Evolutionary conservation across 371 early-diverging fungal species (phyloP).

Genomic region (Mucor mucedo): DNA sequence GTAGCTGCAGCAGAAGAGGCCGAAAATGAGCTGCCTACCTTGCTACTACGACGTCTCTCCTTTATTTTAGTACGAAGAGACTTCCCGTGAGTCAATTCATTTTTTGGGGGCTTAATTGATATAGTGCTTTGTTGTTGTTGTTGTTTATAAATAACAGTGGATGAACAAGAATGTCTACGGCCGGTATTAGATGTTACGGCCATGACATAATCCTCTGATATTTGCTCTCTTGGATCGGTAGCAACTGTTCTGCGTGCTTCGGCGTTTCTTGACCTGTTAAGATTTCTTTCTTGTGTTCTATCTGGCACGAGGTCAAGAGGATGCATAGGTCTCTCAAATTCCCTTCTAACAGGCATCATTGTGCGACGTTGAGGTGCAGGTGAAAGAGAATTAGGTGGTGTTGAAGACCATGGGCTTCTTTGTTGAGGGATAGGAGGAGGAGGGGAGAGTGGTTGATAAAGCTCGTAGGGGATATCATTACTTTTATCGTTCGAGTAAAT

Average conservation of each 20-base stretch:
- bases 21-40: conserved; percentile 7
- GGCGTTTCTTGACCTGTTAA: background rate
- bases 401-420: background rate
- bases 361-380: conserved; percentile 8
- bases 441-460: conserved; percentile 39
- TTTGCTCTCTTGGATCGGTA: conserved; percentile 12
- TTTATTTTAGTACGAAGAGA: conserved; percentile 12
- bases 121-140: background rate
- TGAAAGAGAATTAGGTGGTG: conserved; percentile 15
- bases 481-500: background rate
- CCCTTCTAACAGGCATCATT: background rate
- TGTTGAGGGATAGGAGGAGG: conserved; percentile 20
- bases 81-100: background rate
- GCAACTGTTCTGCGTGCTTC: conserved; percentile 13
- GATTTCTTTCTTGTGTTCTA: conserved; percentile 1
- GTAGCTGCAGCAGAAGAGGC: conserved; percentile 21
- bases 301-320: conserved; percentile 3
- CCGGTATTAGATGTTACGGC: background rate
- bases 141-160: conserved; percentile 15
- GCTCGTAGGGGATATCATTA: conserved; percentile 26
- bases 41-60: conserved; percentile 27
- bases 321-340: conserved; percentile 7
- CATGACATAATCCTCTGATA: background rate
- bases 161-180: conserved; percentile 37
- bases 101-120: background rate